Base-by-base conservation (phyloP, 371 early-diverging fungal genomes). In the Capillidium rhysosporum region DNA sequence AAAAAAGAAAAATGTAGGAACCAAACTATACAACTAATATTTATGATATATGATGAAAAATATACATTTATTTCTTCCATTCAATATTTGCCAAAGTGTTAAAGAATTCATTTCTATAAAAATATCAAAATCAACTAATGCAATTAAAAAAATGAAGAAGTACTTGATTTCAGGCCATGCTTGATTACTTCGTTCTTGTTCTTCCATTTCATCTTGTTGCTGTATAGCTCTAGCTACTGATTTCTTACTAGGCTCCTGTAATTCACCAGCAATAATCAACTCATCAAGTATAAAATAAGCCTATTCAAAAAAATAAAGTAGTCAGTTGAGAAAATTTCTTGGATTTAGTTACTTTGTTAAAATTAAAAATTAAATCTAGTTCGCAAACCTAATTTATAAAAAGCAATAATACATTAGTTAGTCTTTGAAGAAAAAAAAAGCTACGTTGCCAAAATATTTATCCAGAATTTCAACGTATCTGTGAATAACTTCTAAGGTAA, bases 381-480 rank as follows among this genome's bases (percentile, higher is more conserved):
- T 89, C 90, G 60, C 90, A 89, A 1, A 89, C 83, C 81, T 82
- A 67, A 23, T 4, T 25, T n/a, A 4, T 39, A 49, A 49, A 31
- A 12, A 23, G 14, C 21, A 4, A 31, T n/a, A 48, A 18, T 10
- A 53, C 41, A 25, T 5, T 20, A 49, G 1, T 23, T 21, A n/a
- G n/a, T 14, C 12, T 14, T 18, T 20, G 0, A 30, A 29, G 1
- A 18, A 38, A 29, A 44, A 44, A 12, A 14, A 1, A 43, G 20
- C 59, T 69, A 89, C 95, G 64, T 93, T 97, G 61, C 91, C 82
- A 69, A 97, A 97, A 67, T 91, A 93, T 56, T 89, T 83, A 69
- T 97, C 98, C 49, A 97, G 66, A 10, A 93, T 80, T 64, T 97
- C 96, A 40, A 97, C 98, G 65, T 89, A 97, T 40, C 98, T 83